A percentile compares a stretch with the other conserved stretches of the same genome.
These are phyloP conservation scores for Pelargonium myrrhifolium DNA, from an alignment of 441 rosid species.

Conservation along the genomic window DNA sequence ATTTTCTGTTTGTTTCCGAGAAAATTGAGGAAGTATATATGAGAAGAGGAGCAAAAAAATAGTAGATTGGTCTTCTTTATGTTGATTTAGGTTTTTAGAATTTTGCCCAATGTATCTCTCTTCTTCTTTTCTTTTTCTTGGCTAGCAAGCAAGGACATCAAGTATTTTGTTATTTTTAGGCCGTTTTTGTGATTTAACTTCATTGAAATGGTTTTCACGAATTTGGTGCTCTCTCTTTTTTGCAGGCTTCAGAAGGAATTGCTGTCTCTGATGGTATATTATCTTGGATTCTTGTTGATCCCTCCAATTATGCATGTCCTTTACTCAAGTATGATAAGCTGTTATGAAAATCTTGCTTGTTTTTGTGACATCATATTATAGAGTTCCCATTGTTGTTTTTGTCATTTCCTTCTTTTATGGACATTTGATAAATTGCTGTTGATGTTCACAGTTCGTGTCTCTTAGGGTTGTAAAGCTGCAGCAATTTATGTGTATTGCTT, in stretches of 20 bases:
- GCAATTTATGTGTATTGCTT: neutral
- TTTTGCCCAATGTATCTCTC: neutral
- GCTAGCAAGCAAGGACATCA: neutral
- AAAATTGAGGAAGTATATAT: neutral
- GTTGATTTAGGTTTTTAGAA: neutral
- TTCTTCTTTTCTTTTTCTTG: neutral
- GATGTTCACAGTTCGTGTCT: neutral
- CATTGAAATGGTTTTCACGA: constrained; percentile 1
- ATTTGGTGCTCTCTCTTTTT: neutral
- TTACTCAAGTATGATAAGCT: neutral
- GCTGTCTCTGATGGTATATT: constrained; percentile 56
- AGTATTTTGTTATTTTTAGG: neutral
- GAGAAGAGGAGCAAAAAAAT: neutral
- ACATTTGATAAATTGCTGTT: neutral
- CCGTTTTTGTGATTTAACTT: neutral
- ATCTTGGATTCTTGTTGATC: neutral
- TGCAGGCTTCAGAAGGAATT: constrained; percentile 60
- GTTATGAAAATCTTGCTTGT: neutral
- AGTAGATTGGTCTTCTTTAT: neutral
- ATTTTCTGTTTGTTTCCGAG: neutral
- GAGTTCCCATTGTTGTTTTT: neutral
- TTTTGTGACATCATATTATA: neutral
- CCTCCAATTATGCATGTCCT: neutral
- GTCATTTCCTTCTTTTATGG: neutral
- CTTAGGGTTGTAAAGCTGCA: neutral